Conservation (phyloP, 1,284 basidiomycete genomes). For the Sporisorium reilianum region DNA sequence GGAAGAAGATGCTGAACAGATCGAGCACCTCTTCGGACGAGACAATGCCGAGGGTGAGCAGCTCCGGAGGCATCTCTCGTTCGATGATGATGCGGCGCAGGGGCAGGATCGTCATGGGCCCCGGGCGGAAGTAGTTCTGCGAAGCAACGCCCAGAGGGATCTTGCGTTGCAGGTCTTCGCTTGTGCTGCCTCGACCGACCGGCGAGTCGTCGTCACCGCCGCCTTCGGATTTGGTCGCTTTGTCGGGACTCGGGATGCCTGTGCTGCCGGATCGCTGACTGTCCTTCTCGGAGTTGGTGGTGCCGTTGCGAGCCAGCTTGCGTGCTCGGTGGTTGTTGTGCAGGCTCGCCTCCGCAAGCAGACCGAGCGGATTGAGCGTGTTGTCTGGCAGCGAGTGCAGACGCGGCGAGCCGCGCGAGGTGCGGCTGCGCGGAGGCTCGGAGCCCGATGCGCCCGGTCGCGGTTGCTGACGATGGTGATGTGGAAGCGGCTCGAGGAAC, state of each 20-base stretch:
- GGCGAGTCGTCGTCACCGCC: conserved; percentile 31
- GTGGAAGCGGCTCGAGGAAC: conserved; percentile 51
- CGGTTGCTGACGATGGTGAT: conserved; percentile 37
- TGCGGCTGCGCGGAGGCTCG: conserved; percentile 32
- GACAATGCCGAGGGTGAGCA: conserved; percentile 82
- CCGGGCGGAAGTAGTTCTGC: conserved; percentile 93
- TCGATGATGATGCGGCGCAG: conserved; percentile 87
- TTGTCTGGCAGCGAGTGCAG: conserved; percentile 71
- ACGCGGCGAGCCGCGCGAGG: conserved; percentile 45
- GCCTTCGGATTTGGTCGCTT: conserved; percentile 35
- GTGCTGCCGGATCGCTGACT: conserved; percentile 38
- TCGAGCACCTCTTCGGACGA: conserved; percentile 84
- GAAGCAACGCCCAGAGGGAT: conserved; percentile 81
- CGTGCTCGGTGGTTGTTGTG: conserved; percentile 61
- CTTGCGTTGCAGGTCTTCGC: conserved; percentile 7
- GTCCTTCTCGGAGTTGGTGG: conserved; percentile 46
- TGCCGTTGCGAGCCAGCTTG: conserved; percentile 25
- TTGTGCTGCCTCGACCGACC: conserved; percentile 8
- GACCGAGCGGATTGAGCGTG: conserved; percentile 68
- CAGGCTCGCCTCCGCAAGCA: conserved; percentile 68
- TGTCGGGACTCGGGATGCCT: conserved; percentile 38
- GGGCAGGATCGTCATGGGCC: conserved; percentile 71
- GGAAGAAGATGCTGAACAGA: conserved; percentile 87
- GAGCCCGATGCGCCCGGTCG: conserved; percentile 16
- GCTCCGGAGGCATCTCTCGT: conserved; percentile 83